phyloP scores from a whole-genome alignment of 2,329 filamentous ascomycete genomes.

The Penicillium sp. region DNA sequence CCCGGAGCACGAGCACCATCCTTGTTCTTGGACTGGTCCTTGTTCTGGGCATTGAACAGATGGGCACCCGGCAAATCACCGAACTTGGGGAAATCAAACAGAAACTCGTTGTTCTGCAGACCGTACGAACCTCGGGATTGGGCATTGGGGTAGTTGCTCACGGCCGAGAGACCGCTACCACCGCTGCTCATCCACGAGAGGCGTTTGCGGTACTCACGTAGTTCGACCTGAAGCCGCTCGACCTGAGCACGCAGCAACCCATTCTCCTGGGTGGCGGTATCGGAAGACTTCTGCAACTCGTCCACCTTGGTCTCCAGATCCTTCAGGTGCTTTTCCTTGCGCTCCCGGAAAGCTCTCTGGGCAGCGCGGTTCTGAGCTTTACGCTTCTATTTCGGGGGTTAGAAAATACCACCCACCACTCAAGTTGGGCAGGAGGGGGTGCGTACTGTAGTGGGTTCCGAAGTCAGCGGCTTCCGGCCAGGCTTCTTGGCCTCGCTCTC shows the following conservation, averaged over 20 bases:
- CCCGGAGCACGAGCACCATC: slow-evolving; percentile 27
- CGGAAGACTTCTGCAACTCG: slow-evolving; percentile 74
- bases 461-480: slow-evolving; percentile 90
- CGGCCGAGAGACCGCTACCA: slow-evolving; percentile 47
- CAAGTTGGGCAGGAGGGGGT: background rate
- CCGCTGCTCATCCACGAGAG: slow-evolving; percentile 61
- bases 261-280: slow-evolving; percentile 83
- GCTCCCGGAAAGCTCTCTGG: slow-evolving; percentile 88
- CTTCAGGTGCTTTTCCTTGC: slow-evolving; percentile 75
- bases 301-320: slow-evolving; percentile 57
- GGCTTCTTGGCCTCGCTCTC: slow-evolving; percentile 92
- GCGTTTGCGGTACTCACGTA: slow-evolving; percentile 87
- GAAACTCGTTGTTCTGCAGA: slow-evolving; percentile 74
- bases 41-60: slow-evolving; percentile 46
- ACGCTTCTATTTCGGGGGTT: slow-evolving; percentile 43
- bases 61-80: slow-evolving; percentile 65
- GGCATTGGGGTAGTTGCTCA: slow-evolving; percentile 47
- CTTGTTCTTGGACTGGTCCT: slow-evolving; percentile 20
- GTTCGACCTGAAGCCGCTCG: slow-evolving; percentile 78
- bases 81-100: slow-evolving; percentile 95
- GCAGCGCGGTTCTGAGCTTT: slow-evolving; percentile 95
- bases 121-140: slow-evolving; percentile 53
- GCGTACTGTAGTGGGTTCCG: slow-evolving; percentile 92
- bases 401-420: background rate
- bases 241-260: slow-evolving; percentile 79